phyloP scores from a whole-genome alignment of 225 moss, liverwort and hornwort genomes.

The Pseudisothecium myosuroides region DNA sequence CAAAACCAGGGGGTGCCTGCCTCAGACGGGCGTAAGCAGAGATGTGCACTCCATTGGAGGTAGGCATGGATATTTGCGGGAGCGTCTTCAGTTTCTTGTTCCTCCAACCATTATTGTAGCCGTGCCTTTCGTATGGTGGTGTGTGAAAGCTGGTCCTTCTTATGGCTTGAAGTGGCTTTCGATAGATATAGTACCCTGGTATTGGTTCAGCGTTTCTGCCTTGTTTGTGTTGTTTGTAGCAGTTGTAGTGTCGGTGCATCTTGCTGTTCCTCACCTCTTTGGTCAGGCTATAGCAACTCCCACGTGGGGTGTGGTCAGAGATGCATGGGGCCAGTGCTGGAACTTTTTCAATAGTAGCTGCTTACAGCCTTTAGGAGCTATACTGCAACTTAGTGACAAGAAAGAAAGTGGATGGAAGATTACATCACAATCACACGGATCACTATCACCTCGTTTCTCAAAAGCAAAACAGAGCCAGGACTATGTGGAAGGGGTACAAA shows the following conservation, averaged over 20 bases:
- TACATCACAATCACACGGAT: conserved; percentile 32
- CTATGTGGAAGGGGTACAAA: conserved; percentile 72
- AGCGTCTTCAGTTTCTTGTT: conserved; percentile 63
- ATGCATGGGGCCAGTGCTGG: conserved; percentile 60
- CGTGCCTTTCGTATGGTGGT: conserved; percentile 89
- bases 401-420: conserved; percentile 46
- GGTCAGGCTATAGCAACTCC: conserved; percentile 31
- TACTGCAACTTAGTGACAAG: conserved; percentile 51
- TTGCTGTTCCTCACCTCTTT: conserved; percentile 67
- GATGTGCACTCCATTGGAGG: conserved; percentile 19
- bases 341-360: conserved; percentile 46
- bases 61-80: conserved; percentile 25
- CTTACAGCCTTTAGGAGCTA: conserved; percentile 59
- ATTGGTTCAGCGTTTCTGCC: conserved; percentile 74
- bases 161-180: conserved; percentile 53
- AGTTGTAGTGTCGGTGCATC: conserved; percentile 59
- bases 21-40: conserved; percentile 26
- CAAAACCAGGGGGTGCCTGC: conserved; percentile 15
- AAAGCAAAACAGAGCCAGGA: conserved; percentile 47
- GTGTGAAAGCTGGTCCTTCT: conserved; percentile 65
- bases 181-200: conserved; percentile 64
- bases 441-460: conserved; percentile 37
- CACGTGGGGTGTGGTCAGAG: conserved; percentile 40
- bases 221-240: conserved; percentile 74
- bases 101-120: conserved; percentile 68